Percentiles rank a stretch among this genome's conserved stretches.
Evolutionary conservation across 2,329 filamentous ascomycete genomes (phyloP).

Genomic region (Fonsecaea pedrosoi): DNA sequence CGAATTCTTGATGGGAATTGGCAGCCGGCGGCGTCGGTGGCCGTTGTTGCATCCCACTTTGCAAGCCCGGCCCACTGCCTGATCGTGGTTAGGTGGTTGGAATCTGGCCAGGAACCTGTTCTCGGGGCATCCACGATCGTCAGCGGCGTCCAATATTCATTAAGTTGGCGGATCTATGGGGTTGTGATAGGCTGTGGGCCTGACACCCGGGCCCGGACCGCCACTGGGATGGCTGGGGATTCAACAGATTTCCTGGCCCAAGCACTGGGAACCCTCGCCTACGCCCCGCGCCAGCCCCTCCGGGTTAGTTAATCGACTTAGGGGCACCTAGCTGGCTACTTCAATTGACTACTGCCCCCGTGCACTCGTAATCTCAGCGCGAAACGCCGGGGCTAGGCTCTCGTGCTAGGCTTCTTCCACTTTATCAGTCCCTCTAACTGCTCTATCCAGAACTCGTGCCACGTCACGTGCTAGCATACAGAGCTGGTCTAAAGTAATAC

Average conservation of each 20-base stretch:
- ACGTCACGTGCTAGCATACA: not conserved
- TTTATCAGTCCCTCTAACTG: no score
- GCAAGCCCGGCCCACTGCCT: not conserved
- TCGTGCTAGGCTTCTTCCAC: not conserved
- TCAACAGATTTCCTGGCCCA: not conserved
- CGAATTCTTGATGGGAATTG: slow-evolving; percentile 11
- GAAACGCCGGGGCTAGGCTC: not conserved
- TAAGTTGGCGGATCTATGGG: not conserved
- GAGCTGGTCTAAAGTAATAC: not conserved
- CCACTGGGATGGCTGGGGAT: not conserved
- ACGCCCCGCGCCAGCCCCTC: not conserved
- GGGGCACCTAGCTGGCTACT: not conserved
- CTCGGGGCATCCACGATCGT: not conserved
- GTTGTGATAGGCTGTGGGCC: not conserved
- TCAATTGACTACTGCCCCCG: not conserved
- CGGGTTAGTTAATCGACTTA: not conserved
- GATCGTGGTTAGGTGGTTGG: slow-evolving; percentile 1
- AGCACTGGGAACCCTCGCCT: not conserved
- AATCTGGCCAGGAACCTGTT: slow-evolving; percentile 5
- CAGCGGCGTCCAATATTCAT: not conserved
- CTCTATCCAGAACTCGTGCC: not conserved
- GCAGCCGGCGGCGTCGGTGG: slow-evolving; percentile 7
- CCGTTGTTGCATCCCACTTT: not conserved
- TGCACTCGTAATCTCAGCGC: not conserved
- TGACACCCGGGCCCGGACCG: not conserved